Conservation (phyloP, 768 basidiomycete genomes). For the Fomitopsis serialis region DNA sequence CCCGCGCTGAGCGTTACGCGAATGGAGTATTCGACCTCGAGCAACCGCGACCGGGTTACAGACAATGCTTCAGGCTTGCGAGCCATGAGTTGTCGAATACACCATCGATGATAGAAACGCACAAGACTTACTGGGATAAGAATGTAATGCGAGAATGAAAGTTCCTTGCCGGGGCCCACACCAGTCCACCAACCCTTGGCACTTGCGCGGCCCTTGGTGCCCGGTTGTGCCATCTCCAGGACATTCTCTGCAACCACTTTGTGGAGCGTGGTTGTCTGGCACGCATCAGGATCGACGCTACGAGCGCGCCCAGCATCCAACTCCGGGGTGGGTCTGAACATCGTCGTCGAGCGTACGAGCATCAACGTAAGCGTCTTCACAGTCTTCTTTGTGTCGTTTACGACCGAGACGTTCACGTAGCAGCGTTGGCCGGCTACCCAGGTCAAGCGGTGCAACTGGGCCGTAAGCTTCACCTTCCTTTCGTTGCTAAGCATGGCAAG, state of each 20-base stretch:
- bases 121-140: conserved; percentile 62
- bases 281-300: conserved; percentile 48
- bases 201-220: conserved; percentile 64
- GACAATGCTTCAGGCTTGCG: conserved; percentile 63
- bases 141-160: conserved; percentile 65
- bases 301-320: conserved; percentile 21
- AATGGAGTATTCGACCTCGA: conserved; percentile 75
- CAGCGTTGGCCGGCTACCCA: conserved; percentile 86
- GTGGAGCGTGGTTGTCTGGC: conserved; percentile 52
- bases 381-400: conserved; percentile 62
- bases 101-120: neutral
- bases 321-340: conserved; percentile 52
- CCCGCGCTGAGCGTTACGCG: conserved; percentile 60
- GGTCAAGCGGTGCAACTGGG: conserved; percentile 59
- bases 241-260: conserved; percentile 63
- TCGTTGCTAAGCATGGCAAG: conserved; percentile 55
- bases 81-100: neutral
- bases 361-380: conserved; percentile 61
- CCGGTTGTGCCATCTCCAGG: conserved; percentile 61
- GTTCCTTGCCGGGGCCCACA: conserved; percentile 53
- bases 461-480: conserved; percentile 54
- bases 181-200: conserved; percentile 91
- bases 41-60: conserved; percentile 56
- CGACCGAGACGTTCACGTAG: conserved; percentile 56
- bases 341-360: conserved; percentile 59